Evolutionary conservation across 495 filamentous ascomycete genomes (phyloP), one percentile per base, ranked within the genome.

Genomic region (Penicillium turbatum): DNA sequence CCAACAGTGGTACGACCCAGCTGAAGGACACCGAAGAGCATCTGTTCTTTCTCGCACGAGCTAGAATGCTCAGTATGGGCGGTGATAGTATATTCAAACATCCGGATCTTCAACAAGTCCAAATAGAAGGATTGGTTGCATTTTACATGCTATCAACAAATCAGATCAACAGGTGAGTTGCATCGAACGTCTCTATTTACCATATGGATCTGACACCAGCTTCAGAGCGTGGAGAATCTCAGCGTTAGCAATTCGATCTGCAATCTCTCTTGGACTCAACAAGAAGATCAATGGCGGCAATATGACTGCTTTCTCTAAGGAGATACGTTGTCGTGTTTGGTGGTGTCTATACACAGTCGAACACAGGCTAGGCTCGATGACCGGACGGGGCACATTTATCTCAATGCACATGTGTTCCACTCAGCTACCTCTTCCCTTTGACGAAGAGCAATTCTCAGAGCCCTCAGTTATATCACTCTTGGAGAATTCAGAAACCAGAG

Each of bases 301-400:
- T 5, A 72, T 81, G 1, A 47, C 71, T 15, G 73, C 76, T 45
- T 56, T 73, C 9, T 72, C 83, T 13, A 84, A 81, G 51, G 84
- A 87, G 56, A 70, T 78, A 44, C 73, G 83, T 21, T 78, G 81
- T 43, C 76, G 79, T 32, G 71, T 86, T 8, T 87, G 84, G 84
- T 87, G 82, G 79, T 80, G 82, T 32, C 57, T 87, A 4, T 84
- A 81, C 52, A 76, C 71, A 1, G 68, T 86, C 45, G 84, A 87
- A 46, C 78, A 83, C 38, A 67, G 75, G 38, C 68, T 87, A 21
- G 76, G 78, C 29, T 73, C 78, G 15, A 85, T 86, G 72, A 86
- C 82, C 8, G 84, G 84, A 11, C 77, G 84, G 13, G 77, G 81
- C 3, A 78, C 72, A 46, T 77, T 69, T 44, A 80, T 82, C 43